phyloP scores from a whole-genome alignment of 768 basidiomycete species.

The Boletus pseudo-olivaceus region DNA sequence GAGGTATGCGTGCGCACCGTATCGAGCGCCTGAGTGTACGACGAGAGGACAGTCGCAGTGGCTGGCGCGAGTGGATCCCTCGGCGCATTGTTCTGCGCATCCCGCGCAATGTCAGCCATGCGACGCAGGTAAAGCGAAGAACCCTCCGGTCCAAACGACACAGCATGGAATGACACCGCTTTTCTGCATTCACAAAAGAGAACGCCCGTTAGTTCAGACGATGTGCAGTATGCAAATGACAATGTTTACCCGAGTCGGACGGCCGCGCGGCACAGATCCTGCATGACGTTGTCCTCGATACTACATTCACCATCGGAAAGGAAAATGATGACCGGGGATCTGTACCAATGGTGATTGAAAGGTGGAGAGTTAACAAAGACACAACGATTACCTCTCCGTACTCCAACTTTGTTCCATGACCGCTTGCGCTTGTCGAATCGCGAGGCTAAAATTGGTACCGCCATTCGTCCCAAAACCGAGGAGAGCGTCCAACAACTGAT shows the following conservation, averaged over 20 bases:
- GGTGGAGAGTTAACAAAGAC: neutral
- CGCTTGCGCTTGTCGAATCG: constrained; percentile 34
- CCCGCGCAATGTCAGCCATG: constrained; percentile 52
- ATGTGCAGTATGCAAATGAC: rapidly evolving
- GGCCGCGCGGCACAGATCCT: constrained; percentile 41
- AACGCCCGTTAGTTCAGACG: neutral
- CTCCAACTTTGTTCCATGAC: constrained; percentile 49
- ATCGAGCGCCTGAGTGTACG: constrained; percentile 49
- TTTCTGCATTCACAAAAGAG: constrained; percentile 33
- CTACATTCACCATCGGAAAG: constrained; percentile 46
- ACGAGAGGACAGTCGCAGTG: constrained; percentile 37
- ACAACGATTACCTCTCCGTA: constrained; percentile 39
- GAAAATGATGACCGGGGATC: constrained; percentile 38
- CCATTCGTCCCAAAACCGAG: constrained; percentile 30
- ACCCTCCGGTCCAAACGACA: constrained; percentile 47
- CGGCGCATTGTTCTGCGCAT: constrained; percentile 44
- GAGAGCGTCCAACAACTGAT: constrained; percentile 39
- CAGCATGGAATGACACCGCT: constrained; percentile 54
- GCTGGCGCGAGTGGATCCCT: constrained; percentile 36
- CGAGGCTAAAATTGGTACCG: constrained; percentile 44
- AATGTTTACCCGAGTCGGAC: constrained; percentile 42
- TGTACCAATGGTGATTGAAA: neutral
- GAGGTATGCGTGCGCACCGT: constrained; percentile 33
- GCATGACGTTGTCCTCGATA: constrained; percentile 36
- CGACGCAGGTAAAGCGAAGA: constrained; percentile 33